Percentiles rank a stretch among this genome's conserved stretches.
These are phyloP conservation scores for Ceratobasidium theobromae DNA, from an alignment of 1,284 basidiomycete genomes.

Conservation along the genomic window DNA sequence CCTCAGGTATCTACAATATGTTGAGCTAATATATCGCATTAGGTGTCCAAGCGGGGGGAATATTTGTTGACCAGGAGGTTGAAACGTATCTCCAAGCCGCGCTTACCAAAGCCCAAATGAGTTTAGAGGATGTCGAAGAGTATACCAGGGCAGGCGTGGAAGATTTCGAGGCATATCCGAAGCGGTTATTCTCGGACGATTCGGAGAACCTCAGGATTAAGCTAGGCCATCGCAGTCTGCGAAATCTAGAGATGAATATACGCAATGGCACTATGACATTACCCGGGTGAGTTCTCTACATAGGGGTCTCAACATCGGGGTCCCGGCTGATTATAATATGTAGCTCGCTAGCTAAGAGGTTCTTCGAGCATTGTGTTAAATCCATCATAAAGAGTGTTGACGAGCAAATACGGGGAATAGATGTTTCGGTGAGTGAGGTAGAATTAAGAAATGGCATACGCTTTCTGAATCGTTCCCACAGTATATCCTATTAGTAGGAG, in stretches of 20 bases:
- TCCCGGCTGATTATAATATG: background rate
- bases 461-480: background rate
- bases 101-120: background rate
- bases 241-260: background rate
- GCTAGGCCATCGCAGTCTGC: background rate
- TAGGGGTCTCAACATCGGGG: background rate
- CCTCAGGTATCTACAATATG: background rate
- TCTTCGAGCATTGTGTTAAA: background rate
- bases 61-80: slow-evolving; percentile 9
- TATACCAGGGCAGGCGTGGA: background rate
- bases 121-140: background rate
- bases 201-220: background rate
- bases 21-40: background rate
- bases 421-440: background rate
- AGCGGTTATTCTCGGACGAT: slow-evolving; percentile 6
- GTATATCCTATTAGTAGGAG: slow-evolving; percentile 34
- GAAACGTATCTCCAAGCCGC: background rate
- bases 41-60: slow-evolving; percentile 29
- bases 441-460: background rate
- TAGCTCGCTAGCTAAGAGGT: background rate
- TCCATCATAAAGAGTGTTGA: background rate
- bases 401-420: background rate
- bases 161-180: slow-evolving; percentile 11
- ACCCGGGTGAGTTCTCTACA: background rate
- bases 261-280: background rate